phyloP scores from a whole-genome alignment of 805 yeast species.

The Candida nanaspora region DNA sequence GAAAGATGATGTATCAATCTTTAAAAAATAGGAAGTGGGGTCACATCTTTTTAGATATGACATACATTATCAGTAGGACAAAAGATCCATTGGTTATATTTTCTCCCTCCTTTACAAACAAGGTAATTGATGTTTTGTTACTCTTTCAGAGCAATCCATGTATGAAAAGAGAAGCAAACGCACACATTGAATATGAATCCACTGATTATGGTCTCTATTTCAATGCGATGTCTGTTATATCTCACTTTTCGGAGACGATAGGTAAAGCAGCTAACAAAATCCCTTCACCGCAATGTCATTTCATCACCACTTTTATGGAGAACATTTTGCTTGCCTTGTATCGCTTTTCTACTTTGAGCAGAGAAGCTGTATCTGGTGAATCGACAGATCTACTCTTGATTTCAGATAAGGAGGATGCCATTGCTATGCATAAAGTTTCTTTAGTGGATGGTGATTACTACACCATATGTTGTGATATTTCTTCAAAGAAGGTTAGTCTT shows the following conservation, averaged over 20 bases:
- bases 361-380: not conserved
- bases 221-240: constrained; percentile 59
- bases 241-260: constrained; percentile 51
- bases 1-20: constrained; percentile 17
- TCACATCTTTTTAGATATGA: constrained; percentile 71
- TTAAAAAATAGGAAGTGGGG: constrained; percentile 70
- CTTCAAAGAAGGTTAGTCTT: constrained; percentile 50
- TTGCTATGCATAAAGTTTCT: constrained; percentile 13
- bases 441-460: constrained; percentile 14
- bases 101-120: constrained; percentile 41
- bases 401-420: constrained; percentile 12
- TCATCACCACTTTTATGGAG: not conserved
- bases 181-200: constrained; percentile 87
- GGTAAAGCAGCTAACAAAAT: constrained; percentile 36
- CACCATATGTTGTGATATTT: constrained; percentile 35
- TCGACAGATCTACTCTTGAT: not conserved
- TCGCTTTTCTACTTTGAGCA: not conserved
- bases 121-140: constrained; percentile 56
- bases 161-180: constrained; percentile 62
- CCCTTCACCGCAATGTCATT: not conserved
- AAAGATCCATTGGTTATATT: constrained; percentile 42
- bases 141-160: constrained; percentile 77
- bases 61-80: constrained; percentile 68
- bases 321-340: not conserved
- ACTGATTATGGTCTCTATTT: constrained; percentile 73